A percentile compares a stretch with the other conserved stretches of the same genome.
Conservation (phyloP, 2,329 filamentous ascomycete species). For the Hysterium pulicare region DNA sequence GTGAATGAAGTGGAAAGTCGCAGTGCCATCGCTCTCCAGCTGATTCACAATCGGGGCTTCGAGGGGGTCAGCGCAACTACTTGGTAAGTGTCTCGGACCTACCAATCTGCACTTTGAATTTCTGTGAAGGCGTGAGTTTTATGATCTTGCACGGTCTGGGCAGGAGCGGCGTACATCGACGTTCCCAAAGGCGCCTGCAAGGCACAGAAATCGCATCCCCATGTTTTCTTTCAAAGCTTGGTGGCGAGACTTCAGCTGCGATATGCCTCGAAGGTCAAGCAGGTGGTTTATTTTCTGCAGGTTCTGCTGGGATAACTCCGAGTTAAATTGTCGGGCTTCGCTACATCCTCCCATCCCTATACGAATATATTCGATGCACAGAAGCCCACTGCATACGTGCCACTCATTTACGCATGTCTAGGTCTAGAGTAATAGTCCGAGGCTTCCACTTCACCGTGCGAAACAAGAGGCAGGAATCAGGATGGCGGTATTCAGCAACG, state of each 20-base stretch:
- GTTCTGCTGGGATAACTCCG: background rate
- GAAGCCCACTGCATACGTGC: background rate
- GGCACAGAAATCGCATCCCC: slow-evolving; percentile 19
- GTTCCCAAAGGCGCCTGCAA: slow-evolving; percentile 25
- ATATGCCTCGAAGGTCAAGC: background rate
- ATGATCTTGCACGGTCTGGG: background rate
- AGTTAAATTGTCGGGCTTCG: slow-evolving; percentile 3
- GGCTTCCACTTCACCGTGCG: background rate
- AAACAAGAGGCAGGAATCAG: no score
- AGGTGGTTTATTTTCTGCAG: background rate
- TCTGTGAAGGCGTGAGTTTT: slow-evolving; percentile 10
- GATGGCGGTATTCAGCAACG: no score
- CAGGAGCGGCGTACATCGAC: slow-evolving; percentile 15
- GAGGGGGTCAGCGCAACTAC: slow-evolving; percentile 3
- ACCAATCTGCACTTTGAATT: slow-evolving; percentile 24
- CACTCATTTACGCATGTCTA: slow-evolving; percentile 1
- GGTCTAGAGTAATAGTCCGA: background rate
- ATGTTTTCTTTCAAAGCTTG: background rate
- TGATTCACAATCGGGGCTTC: slow-evolving; percentile 23
- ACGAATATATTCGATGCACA: background rate
- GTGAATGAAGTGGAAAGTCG: slow-evolving; percentile 23
- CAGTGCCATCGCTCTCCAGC: slow-evolving; percentile 18
- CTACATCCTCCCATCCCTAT: background rate
- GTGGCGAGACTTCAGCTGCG: background rate
- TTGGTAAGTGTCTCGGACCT: slow-evolving; percentile 1